Percentiles rank a stretch among this genome's conserved stretches.
These are phyloP conservation scores for Mixia osmundae DNA, from an alignment of 1,284 basidiomycete genomes.

Conservation along the genomic window DNA sequence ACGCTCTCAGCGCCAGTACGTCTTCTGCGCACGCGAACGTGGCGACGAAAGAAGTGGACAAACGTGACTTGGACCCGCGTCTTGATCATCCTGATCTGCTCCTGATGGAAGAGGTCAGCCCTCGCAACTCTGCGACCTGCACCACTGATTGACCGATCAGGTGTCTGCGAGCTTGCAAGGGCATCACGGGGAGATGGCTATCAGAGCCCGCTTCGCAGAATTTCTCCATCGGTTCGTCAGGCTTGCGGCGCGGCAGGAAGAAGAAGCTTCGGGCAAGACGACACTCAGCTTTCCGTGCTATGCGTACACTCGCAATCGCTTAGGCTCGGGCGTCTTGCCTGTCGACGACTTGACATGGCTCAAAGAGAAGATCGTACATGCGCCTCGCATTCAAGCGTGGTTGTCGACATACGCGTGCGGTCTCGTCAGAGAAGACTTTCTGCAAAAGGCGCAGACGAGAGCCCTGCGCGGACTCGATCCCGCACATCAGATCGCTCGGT, in stretches of 20 bases:
- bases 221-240: conserved; percentile 50
- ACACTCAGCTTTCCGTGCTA: conserved; percentile 35
- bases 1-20: background rate
- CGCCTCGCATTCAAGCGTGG: conserved; percentile 56
- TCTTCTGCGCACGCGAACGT: background rate
- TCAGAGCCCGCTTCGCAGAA: conserved; percentile 54
- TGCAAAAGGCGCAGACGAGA: background rate
- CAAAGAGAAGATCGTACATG: conserved; percentile 38
- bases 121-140: background rate
- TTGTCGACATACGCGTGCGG: conserved; percentile 39
- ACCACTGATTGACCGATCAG: conserved; percentile 5
- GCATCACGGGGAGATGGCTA: conserved; percentile 51
- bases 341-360: conserved; percentile 27
- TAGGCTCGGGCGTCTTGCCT: conserved; percentile 7
- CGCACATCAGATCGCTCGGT: conserved; percentile 41
- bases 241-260: conserved; percentile 53
- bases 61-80: conserved; percentile 3
- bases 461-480: conserved; percentile 43
- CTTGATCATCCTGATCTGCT: conserved; percentile 47
- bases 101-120: conserved; percentile 74
- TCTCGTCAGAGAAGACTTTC: conserved; percentile 24
- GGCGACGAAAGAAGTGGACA: background rate
- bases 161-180: conserved; percentile 33
- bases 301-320: conserved; percentile 21
- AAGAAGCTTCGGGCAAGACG: conserved; percentile 39